phyloP scores from a whole-genome alignment of 2,329 filamentous ascomycete species.

The Mariannaea elegans region DNA sequence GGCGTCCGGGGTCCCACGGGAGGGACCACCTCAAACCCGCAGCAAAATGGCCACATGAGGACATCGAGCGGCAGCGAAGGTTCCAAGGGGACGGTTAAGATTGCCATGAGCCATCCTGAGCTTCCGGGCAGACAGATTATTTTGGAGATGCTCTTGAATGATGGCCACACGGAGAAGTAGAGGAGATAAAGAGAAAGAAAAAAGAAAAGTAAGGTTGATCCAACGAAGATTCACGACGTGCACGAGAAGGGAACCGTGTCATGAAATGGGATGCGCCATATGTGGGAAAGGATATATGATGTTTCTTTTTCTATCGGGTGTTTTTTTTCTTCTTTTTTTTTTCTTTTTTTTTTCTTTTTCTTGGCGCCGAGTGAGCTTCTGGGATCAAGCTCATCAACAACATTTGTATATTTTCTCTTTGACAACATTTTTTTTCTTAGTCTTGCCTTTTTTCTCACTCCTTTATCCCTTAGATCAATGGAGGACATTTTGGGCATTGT shows the following conservation, averaged over 20 bases:
- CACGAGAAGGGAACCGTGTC: constrained; percentile 4
- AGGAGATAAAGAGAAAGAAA: not conserved
- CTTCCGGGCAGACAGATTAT: constrained; percentile 85
- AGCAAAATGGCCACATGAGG: constrained; percentile 48
- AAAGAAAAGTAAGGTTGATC: not conserved
- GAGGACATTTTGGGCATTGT: not conserved
- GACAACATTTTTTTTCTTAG: not conserved
- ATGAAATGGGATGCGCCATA: constrained; percentile 12
- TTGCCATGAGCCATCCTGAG: constrained; percentile 95
- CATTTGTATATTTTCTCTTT: constrained; percentile 8
- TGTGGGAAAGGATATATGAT: not conserved
- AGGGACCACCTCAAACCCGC: constrained; percentile 49
- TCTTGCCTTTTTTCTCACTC: not conserved
- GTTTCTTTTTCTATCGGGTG: not conserved
- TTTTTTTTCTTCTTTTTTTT: not conserved
- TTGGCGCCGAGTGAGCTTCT: too few species aligned
- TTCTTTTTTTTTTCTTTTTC: not conserved
- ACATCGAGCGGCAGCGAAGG: constrained; percentile 52
- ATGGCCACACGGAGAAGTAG: constrained; percentile 71
- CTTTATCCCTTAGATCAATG: constrained; percentile 15
- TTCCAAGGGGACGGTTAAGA: constrained; percentile 83
- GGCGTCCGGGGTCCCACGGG: constrained; percentile 72
- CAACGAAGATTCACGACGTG: constrained; percentile 17
- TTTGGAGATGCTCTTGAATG: constrained; percentile 90
- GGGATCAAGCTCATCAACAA: not conserved